phyloP scores from a whole-genome alignment of 2,329 filamentous ascomycete genomes.

The Chaetomiaceae sp. region DNA sequence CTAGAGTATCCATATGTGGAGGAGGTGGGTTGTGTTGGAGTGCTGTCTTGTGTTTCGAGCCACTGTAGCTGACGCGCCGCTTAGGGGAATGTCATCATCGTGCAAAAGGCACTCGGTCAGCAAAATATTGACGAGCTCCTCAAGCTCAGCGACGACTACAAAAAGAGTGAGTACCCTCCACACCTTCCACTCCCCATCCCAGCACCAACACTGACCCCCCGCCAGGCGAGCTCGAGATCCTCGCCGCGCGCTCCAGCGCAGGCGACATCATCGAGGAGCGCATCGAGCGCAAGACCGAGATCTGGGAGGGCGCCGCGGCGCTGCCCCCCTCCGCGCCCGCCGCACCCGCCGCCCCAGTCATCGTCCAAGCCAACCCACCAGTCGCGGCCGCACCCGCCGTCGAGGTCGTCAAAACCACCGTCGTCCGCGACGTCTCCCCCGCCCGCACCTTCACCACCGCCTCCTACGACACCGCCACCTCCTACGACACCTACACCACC shows the following conservation, averaged over 20 bases:
- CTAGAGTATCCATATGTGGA: constrained; percentile 81
- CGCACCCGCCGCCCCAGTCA: constrained; percentile 25
- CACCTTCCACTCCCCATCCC: neutral
- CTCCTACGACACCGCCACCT: constrained; percentile 21
- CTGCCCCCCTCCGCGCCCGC: constrained; percentile 19
- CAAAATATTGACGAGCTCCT: constrained; percentile 89
- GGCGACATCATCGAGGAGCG: constrained; percentile 45
- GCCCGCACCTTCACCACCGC: constrained; percentile 36
- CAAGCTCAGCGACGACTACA: constrained; percentile 72
- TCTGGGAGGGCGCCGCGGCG: constrained; percentile 24
- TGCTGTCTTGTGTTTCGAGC: no score
- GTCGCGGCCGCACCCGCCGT: constrained; percentile 27
- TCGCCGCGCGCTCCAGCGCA: constrained; percentile 40
- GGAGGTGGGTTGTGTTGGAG: constrained; percentile 53
- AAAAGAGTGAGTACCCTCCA: constrained; percentile 41
- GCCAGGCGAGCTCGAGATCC: constrained; percentile 40
- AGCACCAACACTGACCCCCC: constrained; percentile 7
- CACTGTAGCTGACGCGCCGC: constrained; percentile 29
- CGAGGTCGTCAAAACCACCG: constrained; percentile 40
- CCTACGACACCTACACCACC: constrained; percentile 24
- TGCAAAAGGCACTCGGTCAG: constrained; percentile 79
- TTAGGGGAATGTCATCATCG: constrained; percentile 74
- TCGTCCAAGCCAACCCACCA: constrained; percentile 31
- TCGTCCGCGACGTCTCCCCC: constrained; percentile 47
- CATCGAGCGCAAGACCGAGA: constrained; percentile 33